Conservation (phyloP, 208 protist species). For the Perkinsela sp. region DNA sequence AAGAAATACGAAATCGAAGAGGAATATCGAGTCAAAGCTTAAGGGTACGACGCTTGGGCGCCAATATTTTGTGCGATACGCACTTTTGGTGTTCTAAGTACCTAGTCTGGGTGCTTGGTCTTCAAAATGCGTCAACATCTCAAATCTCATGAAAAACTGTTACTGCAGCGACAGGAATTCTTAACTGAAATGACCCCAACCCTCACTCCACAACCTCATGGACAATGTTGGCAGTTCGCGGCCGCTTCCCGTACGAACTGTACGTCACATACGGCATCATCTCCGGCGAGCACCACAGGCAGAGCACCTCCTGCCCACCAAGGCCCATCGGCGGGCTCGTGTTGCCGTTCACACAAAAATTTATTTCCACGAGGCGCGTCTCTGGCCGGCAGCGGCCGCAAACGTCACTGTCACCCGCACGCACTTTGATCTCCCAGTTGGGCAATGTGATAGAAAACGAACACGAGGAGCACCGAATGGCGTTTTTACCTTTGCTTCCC, state of each 20-base stretch:
- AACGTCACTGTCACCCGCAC: neutral
- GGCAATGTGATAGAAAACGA: neutral
- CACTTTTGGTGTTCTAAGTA: no score
- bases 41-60: no score
- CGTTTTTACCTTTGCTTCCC: neutral
- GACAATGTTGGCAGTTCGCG: no score
- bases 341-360: neutral
- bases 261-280: neutral
- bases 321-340: neutral
- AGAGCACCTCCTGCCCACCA: neutral
- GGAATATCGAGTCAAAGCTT: no score
- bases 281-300: neutral
- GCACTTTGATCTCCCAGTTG: neutral
- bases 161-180: no score
- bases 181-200: no score
- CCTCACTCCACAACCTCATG: no score
- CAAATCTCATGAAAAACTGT: no score
- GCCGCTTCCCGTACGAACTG: neutral
- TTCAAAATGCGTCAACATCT: no score
- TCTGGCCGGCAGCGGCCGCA: neutral
- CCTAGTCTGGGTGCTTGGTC: no score
- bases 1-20: no score
- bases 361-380: neutral
- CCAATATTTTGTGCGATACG: no score
- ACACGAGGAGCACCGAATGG: neutral